Evolutionary conservation across 2,329 filamentous ascomycete species (phyloP), one percentile per base, ranked within the genome.

Genomic region (Cyclaneusma minus): DNA sequence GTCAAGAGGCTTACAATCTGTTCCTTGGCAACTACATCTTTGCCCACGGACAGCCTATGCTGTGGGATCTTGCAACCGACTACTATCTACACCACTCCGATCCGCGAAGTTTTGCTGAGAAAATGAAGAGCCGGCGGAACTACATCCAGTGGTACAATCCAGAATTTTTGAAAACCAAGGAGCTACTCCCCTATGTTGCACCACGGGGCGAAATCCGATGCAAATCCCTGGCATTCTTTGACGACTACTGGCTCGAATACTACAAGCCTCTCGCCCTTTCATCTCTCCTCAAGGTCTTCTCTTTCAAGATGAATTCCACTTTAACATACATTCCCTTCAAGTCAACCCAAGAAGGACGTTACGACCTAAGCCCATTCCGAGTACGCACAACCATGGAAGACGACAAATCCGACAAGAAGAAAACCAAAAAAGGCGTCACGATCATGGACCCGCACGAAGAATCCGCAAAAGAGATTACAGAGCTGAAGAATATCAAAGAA

Each of bases 221-320:
- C n/a, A 47, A 45, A 19, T 35, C 42, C 11, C 28, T 48, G 7
- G 31, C 62, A 3, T 70, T 66, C 32, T 83, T 82, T 33, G 87
- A 95, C 45, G 84, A 95, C 49, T 98, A 93, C 51, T 98, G 89
- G 89, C 61, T 89, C 6, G 89, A 98, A 48, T 95, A 94, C 49
- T 98, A 98, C 47, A 73, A 85, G 9, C 89, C 89, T 0, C 64
- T 81, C 6, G 81, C 80, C 0, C 56, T 95, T 2, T 93, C 89
- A 0, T 89, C 83, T 0, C 83, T 95, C 38, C 67, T 75, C 9
- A 98, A 94, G 47, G 79, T 94, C 48, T 94, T 93, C 46, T 71
- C 83, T 0, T 93, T 80, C 52, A 84, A 81, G 45, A 81, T 95
- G 66, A 92, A 87, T 44, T 85, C 81, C 1, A 89, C 81, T 4